Evolutionary conservation across 768 basidiomycete genomes (phyloP), one percentile per base, ranked within the genome.

Genomic region (Xerocomellus chrysenteron): DNA sequence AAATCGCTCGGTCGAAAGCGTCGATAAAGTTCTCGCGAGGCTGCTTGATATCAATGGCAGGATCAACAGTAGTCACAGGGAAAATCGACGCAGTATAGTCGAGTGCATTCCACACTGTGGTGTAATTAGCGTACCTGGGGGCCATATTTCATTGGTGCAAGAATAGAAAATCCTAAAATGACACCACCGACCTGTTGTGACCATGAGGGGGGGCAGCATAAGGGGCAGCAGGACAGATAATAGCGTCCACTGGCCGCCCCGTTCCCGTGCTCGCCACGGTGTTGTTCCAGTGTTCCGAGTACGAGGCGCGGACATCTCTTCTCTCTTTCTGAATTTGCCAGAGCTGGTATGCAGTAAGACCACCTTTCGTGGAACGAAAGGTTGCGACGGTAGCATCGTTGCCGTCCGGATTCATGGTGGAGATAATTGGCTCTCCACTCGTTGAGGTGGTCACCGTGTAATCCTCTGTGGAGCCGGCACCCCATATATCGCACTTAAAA

Each of bases 211-310:
- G 72, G 1, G 90, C 86, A 1, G 78, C 72, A 64, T 74, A 84
- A 2, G 87, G 77, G 2, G 85, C 84, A 3, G 74, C 77, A 21
- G 91, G 87, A 2, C 76, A 72, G 36, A 92, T 85, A 60, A 93
- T 82, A 2, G 86, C 89, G 65, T 92, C 91, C 7, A 92, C 80
- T 5, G 88, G 86, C 2, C 91, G 73, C 2, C 86, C 87, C 0
- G 88, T 92, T 0, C 81, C 82, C 0, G 88, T 91, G 14, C 62
- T 46, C 0, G 52, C 58, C 11, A 61, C 71, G 0, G 84, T 86
- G 5, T 70, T 74, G 49, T 84, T 78, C 89, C 88, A 91, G 47
- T 81, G 71, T 46, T 84, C 79, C 45, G 88, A 69, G 64, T 89
- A 83, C 47, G 78, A 75, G 60, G 82, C 74, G 26, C 86, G 78